Conservation (phyloP, 306 rosid genomes). For the Senna siamea region DNA sequence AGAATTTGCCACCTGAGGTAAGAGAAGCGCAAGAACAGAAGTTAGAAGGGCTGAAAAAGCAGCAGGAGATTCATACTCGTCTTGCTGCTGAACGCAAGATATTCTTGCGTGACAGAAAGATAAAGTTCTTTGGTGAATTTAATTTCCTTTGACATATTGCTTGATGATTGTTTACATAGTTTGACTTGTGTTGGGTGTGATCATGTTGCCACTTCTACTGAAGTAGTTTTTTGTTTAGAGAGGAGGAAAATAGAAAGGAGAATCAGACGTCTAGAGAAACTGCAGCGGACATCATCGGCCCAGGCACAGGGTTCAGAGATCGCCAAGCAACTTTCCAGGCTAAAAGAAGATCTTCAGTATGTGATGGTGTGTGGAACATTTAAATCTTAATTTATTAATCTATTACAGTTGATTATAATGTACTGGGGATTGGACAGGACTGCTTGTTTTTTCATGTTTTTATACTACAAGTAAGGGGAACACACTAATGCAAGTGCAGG, state of each 20-base stretch:
- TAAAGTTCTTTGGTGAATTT: constrained; percentile 79
- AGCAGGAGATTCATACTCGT: constrained; percentile 89
- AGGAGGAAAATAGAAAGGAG: constrained; percentile 93
- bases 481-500: not conserved
- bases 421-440: not conserved
- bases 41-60: constrained; percentile 78
- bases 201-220: not conserved
- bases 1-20: constrained; percentile 77
- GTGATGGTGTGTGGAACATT: constrained; percentile 63
- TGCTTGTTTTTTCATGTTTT: not conserved
- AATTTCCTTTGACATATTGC: not conserved
- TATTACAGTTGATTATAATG: not conserved
- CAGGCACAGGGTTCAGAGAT: constrained; percentile 64
- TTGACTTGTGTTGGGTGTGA: not conserved
- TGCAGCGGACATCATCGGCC: constrained; percentile 71
- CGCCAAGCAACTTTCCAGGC: constrained; percentile 72
- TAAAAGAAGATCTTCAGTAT: constrained; percentile 91
- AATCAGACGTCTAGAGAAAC: constrained; percentile 83
- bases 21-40: constrained; percentile 81
- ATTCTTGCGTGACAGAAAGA: constrained; percentile 81
- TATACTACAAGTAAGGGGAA: not conserved
- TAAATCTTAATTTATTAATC: not conserved
- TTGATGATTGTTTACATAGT: not conserved
- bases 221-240: constrained; percentile 51
- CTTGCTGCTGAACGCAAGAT: constrained; percentile 85